These are phyloP conservation scores for Candida endomychidarum DNA, from an alignment of 805 yeast genomes.

Conservation along the genomic window DNA sequence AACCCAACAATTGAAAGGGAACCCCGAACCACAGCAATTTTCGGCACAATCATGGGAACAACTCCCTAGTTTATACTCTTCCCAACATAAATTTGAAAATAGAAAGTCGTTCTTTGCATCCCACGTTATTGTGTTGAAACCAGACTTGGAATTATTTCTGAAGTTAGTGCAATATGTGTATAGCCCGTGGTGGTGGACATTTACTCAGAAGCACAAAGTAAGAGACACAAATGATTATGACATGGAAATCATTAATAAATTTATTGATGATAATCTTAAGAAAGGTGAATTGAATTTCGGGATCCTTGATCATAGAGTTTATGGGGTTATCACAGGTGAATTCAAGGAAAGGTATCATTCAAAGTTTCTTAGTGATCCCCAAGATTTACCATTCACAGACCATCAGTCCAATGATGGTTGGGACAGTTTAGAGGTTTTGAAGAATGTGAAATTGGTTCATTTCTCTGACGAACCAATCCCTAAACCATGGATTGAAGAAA, in stretches of 20 bases:
- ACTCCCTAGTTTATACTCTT: conserved; percentile 20
- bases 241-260: conserved; percentile 52
- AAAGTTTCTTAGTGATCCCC: conserved; percentile 44
- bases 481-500: conserved; percentile 56
- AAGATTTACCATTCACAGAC: conserved; percentile 33
- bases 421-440: conserved; percentile 27
- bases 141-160: conserved; percentile 32
- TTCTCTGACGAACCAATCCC: conserved; percentile 67
- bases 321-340: conserved; percentile 54
- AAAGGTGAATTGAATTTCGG: conserved; percentile 20
- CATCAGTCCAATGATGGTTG: conserved; percentile 26
- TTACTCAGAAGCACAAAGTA: conserved; percentile 19
- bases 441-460: conserved; percentile 49
- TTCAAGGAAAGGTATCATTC: conserved; percentile 38
- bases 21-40: conserved; percentile 11
- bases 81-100: conserved; percentile 28
- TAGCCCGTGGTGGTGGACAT: conserved; percentile 32
- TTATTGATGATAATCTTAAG: conserved; percentile 25
- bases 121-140: conserved; percentile 62
- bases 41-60: neutral
- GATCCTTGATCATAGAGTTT: conserved; percentile 51
- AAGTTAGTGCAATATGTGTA: conserved; percentile 20
- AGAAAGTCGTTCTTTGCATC: conserved; percentile 36
- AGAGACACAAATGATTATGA: conserved; percentile 45
- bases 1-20: conserved; percentile 10